phyloP scores from a whole-genome alignment of 2,329 filamentous ascomycete species.

The Leptographium flavum region DNA sequence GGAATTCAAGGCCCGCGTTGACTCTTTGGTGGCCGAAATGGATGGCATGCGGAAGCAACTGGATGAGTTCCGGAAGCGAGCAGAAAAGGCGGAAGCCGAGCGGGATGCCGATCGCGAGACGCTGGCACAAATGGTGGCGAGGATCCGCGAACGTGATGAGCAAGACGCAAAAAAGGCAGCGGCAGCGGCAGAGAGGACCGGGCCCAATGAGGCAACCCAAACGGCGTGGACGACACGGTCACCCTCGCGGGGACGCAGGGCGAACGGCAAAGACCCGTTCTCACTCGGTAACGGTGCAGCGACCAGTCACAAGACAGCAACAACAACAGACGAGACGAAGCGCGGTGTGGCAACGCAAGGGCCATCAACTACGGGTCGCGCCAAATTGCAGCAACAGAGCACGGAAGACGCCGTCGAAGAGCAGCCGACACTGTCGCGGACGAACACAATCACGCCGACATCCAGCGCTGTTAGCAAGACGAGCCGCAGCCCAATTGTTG shows the following conservation, averaged over 20 bases:
- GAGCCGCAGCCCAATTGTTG: constrained; percentile 28
- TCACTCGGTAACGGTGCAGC: not conserved
- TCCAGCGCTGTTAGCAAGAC: constrained; percentile 19
- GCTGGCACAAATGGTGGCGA: constrained; percentile 75
- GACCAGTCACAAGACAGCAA: not conserved
- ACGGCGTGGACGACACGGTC: not conserved
- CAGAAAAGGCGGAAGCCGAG: constrained; percentile 69
- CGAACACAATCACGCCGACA: constrained; percentile 32
- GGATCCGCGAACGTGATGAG: constrained; percentile 54
- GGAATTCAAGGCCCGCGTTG: constrained; percentile 53
- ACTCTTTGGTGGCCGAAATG: constrained; percentile 67
- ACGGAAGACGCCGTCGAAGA: constrained; percentile 16
- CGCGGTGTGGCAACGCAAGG: not conserved
- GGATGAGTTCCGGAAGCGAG: constrained; percentile 60
- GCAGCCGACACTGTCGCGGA: constrained; percentile 29
- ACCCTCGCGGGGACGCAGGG: not conserved
- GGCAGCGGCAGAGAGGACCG: constrained; percentile 11
- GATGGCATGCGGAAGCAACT: constrained; percentile 67
- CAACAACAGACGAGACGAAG: not conserved
- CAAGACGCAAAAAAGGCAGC: constrained; percentile 33
- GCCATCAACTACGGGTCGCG: not conserved
- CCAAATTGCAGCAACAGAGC: not conserved
- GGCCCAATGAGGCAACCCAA: not conserved
- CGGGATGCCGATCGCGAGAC: constrained; percentile 57
- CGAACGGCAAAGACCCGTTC: not conserved